A percentile compares a stretch with the other conserved stretches of the same genome.
Evolutionary conservation across 352 stramenopile genomes (phyloP).

Genomic region (Pythium inflatum): DNA sequence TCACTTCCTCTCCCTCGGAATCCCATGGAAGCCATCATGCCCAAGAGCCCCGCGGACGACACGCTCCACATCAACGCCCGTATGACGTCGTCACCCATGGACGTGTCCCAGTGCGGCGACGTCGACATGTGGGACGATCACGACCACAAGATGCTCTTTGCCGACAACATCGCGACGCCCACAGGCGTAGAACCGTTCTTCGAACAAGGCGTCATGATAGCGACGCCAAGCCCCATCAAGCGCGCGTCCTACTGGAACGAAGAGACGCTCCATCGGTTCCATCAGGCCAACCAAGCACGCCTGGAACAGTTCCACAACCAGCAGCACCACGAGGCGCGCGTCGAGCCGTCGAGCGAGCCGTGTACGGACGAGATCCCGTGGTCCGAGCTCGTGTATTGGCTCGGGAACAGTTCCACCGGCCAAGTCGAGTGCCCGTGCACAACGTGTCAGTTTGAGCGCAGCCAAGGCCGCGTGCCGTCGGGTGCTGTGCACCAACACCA

Average conservation of each 20-base stretch:
- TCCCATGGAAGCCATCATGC: background rate
- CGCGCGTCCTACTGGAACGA: constrained; percentile 17
- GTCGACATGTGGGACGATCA: constrained; percentile 10
- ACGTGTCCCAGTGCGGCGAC: background rate
- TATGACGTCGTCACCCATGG: constrained; percentile 5
- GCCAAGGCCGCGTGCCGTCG: background rate
- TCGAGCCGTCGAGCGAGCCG: constrained; percentile 28
- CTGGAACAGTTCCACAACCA: background rate
- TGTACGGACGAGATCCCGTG: constrained; percentile 34
- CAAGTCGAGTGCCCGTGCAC: constrained; percentile 29
- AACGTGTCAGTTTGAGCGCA: constrained; percentile 8
- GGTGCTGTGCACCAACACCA: constrained; percentile 4
- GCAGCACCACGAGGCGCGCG: background rate
- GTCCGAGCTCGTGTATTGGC: constrained; percentile 33
- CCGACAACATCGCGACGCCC: constrained; percentile 13
- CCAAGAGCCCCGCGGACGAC: constrained; percentile 7
- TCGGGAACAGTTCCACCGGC: constrained; percentile 25
- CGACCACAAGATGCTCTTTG: constrained; percentile 13
- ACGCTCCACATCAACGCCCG: constrained; percentile 20
- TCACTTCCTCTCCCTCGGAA: background rate
- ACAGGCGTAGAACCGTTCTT: constrained; percentile 17
- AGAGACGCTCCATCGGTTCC: constrained; percentile 16
- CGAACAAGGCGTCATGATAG: constrained; percentile 4
- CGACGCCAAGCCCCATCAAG: constrained; percentile 19
- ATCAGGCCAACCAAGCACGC: background rate